Evolutionary conservation across 208 protist species (phyloP), one percentile per base, ranked within the genome.

Genomic region (Wallacemonas sp.): DNA sequence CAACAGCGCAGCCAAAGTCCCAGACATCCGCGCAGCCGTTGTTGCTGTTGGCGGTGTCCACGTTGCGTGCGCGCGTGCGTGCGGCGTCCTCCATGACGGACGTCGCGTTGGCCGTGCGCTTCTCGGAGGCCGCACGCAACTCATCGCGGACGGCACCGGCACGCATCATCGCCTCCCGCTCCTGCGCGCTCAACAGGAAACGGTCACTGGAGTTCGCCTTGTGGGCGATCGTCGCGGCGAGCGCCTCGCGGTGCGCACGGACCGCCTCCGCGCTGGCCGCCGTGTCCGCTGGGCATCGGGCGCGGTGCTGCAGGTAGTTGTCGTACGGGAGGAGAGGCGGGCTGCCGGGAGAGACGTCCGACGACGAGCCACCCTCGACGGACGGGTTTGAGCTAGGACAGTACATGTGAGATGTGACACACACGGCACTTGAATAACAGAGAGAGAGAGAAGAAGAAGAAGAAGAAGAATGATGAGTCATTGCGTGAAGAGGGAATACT

Each of bases 261-360:
- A 58, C 52, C 29, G 52, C 29, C 11, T 14, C 26, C 17, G 3
- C n/a, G 30, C 52, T 41, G 0, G 52, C 29, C 16, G 14, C 30
- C 11, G 23, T 1, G 8, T 58, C 16, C 2, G 6, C 57, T 3
- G n/a, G 38, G 23, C 14, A 8, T 34, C 9, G 12, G 5, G 38
- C 47, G 8, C 86, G 76, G 38, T 61, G 70, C 68, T 92, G 86
- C 17, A 89, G 55, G 17, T 32, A 57, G 65, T 87, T 72, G 14
- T 78, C 71, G 62, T 89, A 92, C 2, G 86, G 86, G 44, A 47
- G 47, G 14, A n/a, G 12, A 34, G 24, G 17, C 26, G 14, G n/a
- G 6, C 6, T 21, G 8, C 3, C 32, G 24, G n/a, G 41, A 32
- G 47, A 5, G 26, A 14, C 32, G 8, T 19, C 32, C 26, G 0